A percentile compares a stretch with the other conserved stretches of the same genome.
These are phyloP conservation scores for Leucocoprinus sp. DNA, from an alignment of 768 basidiomycete species.

Conservation along the genomic window DNA sequence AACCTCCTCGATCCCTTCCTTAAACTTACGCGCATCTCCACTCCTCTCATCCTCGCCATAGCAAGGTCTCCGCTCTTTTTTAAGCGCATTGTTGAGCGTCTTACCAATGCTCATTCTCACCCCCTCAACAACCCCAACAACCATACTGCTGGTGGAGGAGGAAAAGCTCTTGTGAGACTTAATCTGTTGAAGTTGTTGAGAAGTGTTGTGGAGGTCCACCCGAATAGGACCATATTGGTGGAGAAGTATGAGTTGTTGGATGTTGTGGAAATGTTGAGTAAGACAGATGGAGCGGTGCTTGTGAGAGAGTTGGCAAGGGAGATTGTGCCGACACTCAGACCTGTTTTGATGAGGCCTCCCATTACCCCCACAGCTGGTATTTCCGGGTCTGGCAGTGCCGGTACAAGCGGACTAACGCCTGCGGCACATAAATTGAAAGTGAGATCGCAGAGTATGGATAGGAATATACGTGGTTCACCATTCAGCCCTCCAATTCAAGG, in stretches of 20 bases:
- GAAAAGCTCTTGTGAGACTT: slow-evolving; percentile 83
- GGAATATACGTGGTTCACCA: not conserved
- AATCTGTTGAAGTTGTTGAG: slow-evolving; percentile 82
- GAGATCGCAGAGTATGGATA: slow-evolving; percentile 10
- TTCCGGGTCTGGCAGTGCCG: not conserved
- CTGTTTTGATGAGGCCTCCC: slow-evolving; percentile 40
- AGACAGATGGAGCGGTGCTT: slow-evolving; percentile 78
- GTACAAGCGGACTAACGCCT: not conserved
- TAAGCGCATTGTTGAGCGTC: slow-evolving; percentile 77
- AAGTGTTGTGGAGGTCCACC: slow-evolving; percentile 83
- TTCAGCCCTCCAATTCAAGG: not conserved
- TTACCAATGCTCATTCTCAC: slow-evolving; percentile 21
- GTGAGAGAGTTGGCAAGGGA: slow-evolving; percentile 85
- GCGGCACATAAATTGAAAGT: slow-evolving; percentile 9
- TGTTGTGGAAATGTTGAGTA: slow-evolving; percentile 69
- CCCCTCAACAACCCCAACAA: not conserved
- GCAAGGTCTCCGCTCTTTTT: slow-evolving; percentile 77
- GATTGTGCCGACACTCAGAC: slow-evolving; percentile 70
- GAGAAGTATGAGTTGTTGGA: slow-evolving; percentile 75
- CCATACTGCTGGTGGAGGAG: slow-evolving; percentile 27
- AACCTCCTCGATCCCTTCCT: slow-evolving; percentile 87
- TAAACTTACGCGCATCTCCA: slow-evolving; percentile 83
- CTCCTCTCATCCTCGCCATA: slow-evolving; percentile 63
- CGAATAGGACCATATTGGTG: slow-evolving; percentile 74
- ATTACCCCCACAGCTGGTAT: not conserved